Conservation (phyloP, 176 grass and related monocot species). For the Carex cristatella region DNA sequence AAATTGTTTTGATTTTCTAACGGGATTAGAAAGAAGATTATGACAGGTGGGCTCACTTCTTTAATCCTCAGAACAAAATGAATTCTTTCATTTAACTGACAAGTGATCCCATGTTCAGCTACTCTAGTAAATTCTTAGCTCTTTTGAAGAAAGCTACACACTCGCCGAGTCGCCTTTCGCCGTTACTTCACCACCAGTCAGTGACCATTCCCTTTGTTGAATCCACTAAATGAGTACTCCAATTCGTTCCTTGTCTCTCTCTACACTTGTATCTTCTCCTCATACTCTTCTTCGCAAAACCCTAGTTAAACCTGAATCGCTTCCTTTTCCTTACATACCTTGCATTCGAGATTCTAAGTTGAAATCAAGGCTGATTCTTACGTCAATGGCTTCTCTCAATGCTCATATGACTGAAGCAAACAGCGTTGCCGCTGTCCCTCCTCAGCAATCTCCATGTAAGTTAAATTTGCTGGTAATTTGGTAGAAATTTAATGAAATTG, state of each 20-base stretch:
- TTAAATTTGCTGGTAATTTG: background rate
- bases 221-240: background rate
- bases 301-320: background rate
- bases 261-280: background rate
- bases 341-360: background rate
- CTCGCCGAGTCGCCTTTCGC: background rate
- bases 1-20: no score
- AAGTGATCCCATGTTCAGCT: no score
- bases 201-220: background rate
- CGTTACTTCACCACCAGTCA: background rate
- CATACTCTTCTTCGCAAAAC: background rate
- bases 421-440: background rate
- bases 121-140: no score
- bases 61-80: no score
- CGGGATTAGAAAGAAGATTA: no score
- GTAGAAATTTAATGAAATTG: background rate
- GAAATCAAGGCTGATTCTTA: background rate
- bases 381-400: slow-evolving; percentile 3
- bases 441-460: slow-evolving; percentile 7
- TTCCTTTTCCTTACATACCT: background rate
- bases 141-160: no score
- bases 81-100: no score
- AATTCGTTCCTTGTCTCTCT: background rate
- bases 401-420: background rate
- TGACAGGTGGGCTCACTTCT: no score